These are phyloP conservation scores for Leccinum disarticulatum DNA, from an alignment of 768 basidiomycete species.

Conservation along the genomic window DNA sequence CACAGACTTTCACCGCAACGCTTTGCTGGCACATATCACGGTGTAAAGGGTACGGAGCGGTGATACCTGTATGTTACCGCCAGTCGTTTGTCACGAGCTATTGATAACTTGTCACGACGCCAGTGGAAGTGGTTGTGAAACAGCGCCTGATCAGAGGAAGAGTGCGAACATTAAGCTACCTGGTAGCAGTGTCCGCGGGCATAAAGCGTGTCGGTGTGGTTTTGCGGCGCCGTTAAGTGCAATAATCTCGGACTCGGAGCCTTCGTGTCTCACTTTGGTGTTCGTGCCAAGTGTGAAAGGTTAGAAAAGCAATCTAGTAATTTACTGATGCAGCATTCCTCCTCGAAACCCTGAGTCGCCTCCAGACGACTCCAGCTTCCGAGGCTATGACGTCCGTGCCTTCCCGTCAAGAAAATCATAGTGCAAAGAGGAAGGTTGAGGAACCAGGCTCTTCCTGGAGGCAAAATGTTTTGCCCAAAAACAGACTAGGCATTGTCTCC, in stretches of 20 bases:
- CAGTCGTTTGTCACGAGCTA: neutral
- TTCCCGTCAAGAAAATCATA: neutral
- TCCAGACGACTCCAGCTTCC: neutral
- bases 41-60: neutral
- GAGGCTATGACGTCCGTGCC: neutral
- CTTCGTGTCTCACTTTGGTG: neutral
- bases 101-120: neutral
- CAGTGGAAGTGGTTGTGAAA: neutral
- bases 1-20: too few species aligned
- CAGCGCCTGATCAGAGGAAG: neutral
- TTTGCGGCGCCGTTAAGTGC: neutral
- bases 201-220: neutral
- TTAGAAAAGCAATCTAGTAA: neutral
- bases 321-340: neutral
- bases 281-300: neutral
- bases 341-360: neutral
- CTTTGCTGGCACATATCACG: too few species aligned
- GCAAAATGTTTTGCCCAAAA: conserved; percentile 39
- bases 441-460: conserved; percentile 52
- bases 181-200: neutral
- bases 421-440: neutral
- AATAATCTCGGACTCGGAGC: neutral
- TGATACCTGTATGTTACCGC: too few species aligned
- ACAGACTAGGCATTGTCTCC: conserved; percentile 18
- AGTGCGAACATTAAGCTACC: neutral